These are phyloP conservation scores for Gracilariopsis chorda DNA, from an alignment of 23 red algal species.

Conservation along the genomic window DNA sequence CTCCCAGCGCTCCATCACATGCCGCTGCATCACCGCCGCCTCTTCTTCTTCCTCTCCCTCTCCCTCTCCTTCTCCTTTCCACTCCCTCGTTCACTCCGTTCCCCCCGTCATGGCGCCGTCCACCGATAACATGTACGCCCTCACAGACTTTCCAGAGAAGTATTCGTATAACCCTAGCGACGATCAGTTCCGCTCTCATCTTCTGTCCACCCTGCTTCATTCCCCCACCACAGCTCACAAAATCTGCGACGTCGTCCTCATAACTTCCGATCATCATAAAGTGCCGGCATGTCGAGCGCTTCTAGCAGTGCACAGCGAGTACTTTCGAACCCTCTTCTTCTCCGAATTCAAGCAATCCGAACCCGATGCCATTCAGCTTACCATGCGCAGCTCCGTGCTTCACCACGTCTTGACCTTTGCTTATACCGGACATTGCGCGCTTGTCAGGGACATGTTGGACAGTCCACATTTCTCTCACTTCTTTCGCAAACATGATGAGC, in stretches of 20 bases:
- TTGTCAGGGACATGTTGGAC: background rate
- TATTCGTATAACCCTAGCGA: too few relatives aligned
- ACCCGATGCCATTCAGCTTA: background rate
- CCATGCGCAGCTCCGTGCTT: background rate
- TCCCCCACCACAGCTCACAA: background rate
- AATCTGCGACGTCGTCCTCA: background rate
- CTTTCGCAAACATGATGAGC: background rate
- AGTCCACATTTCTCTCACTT: background rate
- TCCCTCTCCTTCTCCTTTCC: too few relatives aligned
- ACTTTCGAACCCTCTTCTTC: background rate
- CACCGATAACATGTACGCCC: too few relatives aligned
- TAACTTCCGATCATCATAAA: background rate
- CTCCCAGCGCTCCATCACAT: too few relatives aligned
- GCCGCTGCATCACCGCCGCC: too few relatives aligned
- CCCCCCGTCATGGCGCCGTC: background rate
- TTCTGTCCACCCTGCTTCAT: background rate
- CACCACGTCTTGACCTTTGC: background rate
- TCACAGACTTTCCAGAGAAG: too few relatives aligned
- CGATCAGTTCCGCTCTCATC: background rate
- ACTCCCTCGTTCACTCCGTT: background rate
- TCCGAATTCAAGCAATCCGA: background rate
- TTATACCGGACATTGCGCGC: background rate
- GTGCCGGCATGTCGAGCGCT: background rate
- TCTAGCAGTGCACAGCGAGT: background rate
- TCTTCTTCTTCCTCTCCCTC: too few relatives aligned